Evolutionary conservation across 2,329 filamentous ascomycete species (phyloP), one percentile per base, ranked within the genome.

Genomic region (Nemania bipapillata): DNA sequence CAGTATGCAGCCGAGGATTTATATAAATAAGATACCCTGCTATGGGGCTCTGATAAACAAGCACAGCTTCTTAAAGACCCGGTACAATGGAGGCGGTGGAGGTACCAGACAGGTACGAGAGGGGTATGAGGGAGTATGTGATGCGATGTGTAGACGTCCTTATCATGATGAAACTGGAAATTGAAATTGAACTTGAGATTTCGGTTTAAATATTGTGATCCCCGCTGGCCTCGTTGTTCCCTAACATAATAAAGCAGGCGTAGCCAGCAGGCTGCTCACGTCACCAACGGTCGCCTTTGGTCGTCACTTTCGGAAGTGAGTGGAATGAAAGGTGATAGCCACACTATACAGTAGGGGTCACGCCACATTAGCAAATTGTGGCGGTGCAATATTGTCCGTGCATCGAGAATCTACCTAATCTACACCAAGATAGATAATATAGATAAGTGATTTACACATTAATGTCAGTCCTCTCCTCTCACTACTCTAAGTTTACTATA

Each of bases 231-330:
- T 60, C 17, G 54, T 37, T 35, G 40, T 40, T 37, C 26, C 59
- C 50, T 66, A 30, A 37, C 11, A 53, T 53, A 30, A 53, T 53
- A 30, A 45, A n/a, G 56, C 55, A 20, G 4, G 47, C 68, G 69
- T 69, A 73, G 71, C 68, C 71, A 73, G 67, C 71, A 73, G 60
- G 35, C 7, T 69, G 70, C 67, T 28, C 68, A 50, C 47, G 47
- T 50, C 47, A 71, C 72, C n/a, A n/a, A n/a, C n/a, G n/a, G 72
- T 70, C 68, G 69, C 68, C 63, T 50, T n/a, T 47, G 45, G 61
- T 45, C 53, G 59, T 58, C 37, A 62, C 60, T 61, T 5, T 22
- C 35, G 56, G 67, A 71, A 70, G 60, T 45, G 28, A 24, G 65
- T 63, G 24, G 70, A 70, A 67, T 40, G 59, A 24, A 59, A 50